A percentile compares a stretch with the other conserved stretches of the same genome.
phyloP scores from a whole-genome alignment of 768 basidiomycete species.

The Russula earlei region DNA sequence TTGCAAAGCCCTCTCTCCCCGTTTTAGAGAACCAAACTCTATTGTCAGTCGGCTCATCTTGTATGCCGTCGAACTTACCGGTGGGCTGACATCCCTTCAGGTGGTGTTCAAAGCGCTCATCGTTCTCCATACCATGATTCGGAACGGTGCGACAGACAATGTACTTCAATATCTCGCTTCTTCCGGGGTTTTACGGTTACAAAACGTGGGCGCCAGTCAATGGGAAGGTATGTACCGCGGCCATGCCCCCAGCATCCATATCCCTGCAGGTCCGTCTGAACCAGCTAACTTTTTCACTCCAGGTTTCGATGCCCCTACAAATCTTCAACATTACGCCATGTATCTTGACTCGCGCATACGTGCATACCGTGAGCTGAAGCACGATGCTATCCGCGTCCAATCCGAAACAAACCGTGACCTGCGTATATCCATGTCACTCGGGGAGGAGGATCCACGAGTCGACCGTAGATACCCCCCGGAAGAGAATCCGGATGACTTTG shows the following conservation, averaged over 20 bases:
- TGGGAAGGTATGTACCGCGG: slow-evolving; percentile 67
- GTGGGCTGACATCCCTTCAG: slow-evolving; percentile 32
- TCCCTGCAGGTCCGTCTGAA: neutral
- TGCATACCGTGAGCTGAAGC: slow-evolving; percentile 83
- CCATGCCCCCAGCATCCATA: neutral
- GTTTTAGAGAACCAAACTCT: slow-evolving; percentile 85
- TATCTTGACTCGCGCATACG: slow-evolving; percentile 87
- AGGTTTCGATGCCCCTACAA: slow-evolving; percentile 84
- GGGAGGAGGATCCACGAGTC: slow-evolving; percentile 42
- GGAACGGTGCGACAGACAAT: slow-evolving; percentile 93
- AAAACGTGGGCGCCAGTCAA: slow-evolving; percentile 68
- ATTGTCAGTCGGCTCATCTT: slow-evolving; percentile 46
- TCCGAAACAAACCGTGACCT: slow-evolving; percentile 86
- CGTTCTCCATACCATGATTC: slow-evolving; percentile 92
- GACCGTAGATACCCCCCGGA: slow-evolving; percentile 16
- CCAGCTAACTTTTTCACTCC: slow-evolving; percentile 1
- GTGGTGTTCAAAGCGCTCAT: slow-evolving; percentile 97
- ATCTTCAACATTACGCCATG: slow-evolving; percentile 74
- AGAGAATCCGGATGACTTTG: neutral
- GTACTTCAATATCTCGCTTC: slow-evolving; percentile 76
- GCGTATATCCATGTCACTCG: slow-evolving; percentile 53
- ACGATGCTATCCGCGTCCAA: slow-evolving; percentile 90
- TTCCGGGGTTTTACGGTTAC: slow-evolving; percentile 70
- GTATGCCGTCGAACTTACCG: neutral
- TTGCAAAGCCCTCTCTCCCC: slow-evolving; percentile 75